Conservation (phyloP, 306 rosid species). For the Elaeagnus macrophylla region DNA sequence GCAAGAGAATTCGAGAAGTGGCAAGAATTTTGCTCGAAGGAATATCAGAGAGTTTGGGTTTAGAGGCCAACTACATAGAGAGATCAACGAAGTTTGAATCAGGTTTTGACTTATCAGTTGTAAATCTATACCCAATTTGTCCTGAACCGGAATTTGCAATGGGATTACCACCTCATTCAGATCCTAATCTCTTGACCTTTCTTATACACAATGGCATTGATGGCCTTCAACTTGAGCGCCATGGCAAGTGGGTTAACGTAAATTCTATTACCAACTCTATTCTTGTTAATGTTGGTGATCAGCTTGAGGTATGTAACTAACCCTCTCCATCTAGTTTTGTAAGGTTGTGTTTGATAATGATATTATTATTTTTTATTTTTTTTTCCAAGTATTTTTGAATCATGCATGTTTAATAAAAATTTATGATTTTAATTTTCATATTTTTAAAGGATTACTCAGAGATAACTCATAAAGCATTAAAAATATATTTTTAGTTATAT, state of each 20-base stretch:
- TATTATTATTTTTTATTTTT: not conserved
- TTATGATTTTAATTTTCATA: too few relatives aligned
- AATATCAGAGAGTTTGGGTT: constrained; percentile 45
- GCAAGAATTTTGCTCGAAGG: constrained; percentile 38
- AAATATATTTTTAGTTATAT: too few relatives aligned
- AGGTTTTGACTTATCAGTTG: constrained; percentile 32
- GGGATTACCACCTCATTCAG: constrained; percentile 71
- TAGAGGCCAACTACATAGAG: constrained; percentile 27
- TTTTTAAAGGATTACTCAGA: too few relatives aligned
- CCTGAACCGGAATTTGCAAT: constrained; percentile 56
- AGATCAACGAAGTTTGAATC: constrained; percentile 29
- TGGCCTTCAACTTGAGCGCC: constrained; percentile 55
- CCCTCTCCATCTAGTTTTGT: not conserved
- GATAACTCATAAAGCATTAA: too few relatives aligned
- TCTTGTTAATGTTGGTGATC: constrained; percentile 45
- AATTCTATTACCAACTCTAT: constrained; percentile 36
- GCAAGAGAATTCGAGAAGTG: constrained; percentile 11
- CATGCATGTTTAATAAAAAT: too few relatives aligned
- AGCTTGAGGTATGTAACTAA: constrained; percentile 39
- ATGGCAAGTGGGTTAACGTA: constrained; percentile 49
- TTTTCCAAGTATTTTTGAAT: not conserved
- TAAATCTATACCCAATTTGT: constrained; percentile 56
- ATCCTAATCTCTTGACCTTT: constrained; percentile 48
- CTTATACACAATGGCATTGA: constrained; percentile 44
- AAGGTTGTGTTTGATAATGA: not conserved